Evolutionary conservation across 2,329 filamentous ascomycete genomes (phyloP), one percentile per base, ranked within the genome.

Genomic region (Endocalyx cinctus): DNA sequence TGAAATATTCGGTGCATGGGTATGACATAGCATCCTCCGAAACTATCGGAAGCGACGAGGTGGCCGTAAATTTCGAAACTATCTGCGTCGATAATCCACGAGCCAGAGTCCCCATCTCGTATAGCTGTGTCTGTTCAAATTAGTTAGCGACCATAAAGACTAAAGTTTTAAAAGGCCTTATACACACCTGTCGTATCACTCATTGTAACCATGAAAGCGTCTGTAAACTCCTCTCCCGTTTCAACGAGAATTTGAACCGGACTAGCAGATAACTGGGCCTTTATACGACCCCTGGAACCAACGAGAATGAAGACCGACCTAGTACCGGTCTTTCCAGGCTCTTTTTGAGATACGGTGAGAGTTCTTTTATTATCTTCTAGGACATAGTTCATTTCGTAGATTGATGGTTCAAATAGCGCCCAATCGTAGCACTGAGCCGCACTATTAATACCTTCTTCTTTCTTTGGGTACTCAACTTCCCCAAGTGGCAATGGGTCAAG

Each of bases 21-120:
- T 27, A 42, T 39, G 5, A 39, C 29, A 12, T 36, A 28, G 7
- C 20, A 29, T 18, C 34, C 39, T 16, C 39, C 39, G 19, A 39
- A 39, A 29, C 31, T 39, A 17, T 42, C 39, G 5, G 12, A 29
- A 14, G 29, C 38, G 20, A 39, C 36, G 14, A 42, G 29, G 27
- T 42, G 39, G 22, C 39, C 35, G 28, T 35, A 42, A 2, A 42
- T 33, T 22, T 35, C 33, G 10, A 33, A 27, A 15, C 35, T 42
- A 15, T 6, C 10, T 16, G 31, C 33, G 13, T 16, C 3, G 23
- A 38, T 27, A 17, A 36, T 36, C 39, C 39, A 39, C 16, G 33
- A 30, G 6, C 39, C 39, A 8, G 33, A 42, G 18, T 39, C 36
- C 7, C 39, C 39, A 3, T 25, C 20, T 14, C 30, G 12, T 5